A percentile compares a stretch with the other conserved stretches of the same genome.
Conservation (phyloP, 2,329 filamentous ascomycete genomes). For the Colletotrichum incanum region DNA sequence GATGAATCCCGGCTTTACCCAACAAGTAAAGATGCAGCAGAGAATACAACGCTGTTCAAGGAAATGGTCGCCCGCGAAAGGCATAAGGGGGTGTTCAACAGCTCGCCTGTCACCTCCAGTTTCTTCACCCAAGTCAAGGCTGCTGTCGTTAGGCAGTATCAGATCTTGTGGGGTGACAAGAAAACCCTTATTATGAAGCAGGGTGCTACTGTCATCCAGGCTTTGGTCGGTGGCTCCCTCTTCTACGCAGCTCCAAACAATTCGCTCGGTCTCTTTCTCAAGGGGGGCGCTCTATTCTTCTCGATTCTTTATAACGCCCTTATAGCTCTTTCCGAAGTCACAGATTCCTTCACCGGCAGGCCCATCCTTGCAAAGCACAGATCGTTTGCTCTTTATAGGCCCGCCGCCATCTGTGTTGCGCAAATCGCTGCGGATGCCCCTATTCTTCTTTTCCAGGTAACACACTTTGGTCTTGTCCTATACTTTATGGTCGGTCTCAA, state of each 20-base stretch:
- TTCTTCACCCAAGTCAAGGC: slow-evolving; percentile 65
- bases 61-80: neutral
- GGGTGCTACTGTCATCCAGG: slow-evolving; percentile 66
- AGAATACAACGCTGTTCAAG: too few species aligned
- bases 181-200: slow-evolving; percentile 62
- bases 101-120: slow-evolving; percentile 43
- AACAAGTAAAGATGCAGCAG: too few species aligned
- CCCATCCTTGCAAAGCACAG: slow-evolving; percentile 65
- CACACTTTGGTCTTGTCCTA: slow-evolving; percentile 66
- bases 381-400: slow-evolving; percentile 66
- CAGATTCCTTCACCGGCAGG: slow-evolving; percentile 58
- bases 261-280: slow-evolving; percentile 66
- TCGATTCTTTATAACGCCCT: slow-evolving; percentile 73
- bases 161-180: slow-evolving; percentile 67
- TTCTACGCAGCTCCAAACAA: slow-evolving; percentile 68
- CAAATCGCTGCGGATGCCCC: slow-evolving; percentile 70
- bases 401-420: slow-evolving; percentile 67
- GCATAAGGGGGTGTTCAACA: neutral
- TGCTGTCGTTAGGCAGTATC: slow-evolving; percentile 61
- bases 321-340: slow-evolving; percentile 69
- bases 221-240: slow-evolving; percentile 74
- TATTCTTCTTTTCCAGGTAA: slow-evolving; percentile 64
- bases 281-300: slow-evolving; percentile 72
- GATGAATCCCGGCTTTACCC: slow-evolving; percentile 50
- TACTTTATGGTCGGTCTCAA: slow-evolving; percentile 70